phyloP scores from a whole-genome alignment of 306 rosid species.

The Heteromeles arbutifolia region DNA sequence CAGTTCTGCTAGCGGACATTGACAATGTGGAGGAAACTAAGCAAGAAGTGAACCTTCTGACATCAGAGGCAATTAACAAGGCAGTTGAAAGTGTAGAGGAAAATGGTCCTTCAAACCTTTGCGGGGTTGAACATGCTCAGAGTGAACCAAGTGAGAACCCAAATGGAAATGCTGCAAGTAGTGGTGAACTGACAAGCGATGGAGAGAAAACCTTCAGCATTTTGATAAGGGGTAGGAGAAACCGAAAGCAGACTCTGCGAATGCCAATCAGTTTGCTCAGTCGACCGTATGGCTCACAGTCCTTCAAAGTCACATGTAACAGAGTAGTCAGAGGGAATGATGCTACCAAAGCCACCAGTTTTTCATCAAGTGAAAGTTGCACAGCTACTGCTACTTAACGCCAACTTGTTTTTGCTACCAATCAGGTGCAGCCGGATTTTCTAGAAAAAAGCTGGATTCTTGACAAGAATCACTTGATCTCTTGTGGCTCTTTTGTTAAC shows the following conservation, averaged over 20 bases:
- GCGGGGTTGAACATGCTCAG: constrained; percentile 33
- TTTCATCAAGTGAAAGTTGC: constrained; percentile 56
- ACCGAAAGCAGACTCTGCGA: constrained; percentile 84
- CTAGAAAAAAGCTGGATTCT: constrained; percentile 13
- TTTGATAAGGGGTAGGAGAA: constrained; percentile 86
- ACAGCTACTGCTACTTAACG: constrained; percentile 68
- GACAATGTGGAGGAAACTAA: constrained; percentile 43
- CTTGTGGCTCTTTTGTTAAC: constrained; percentile 26
- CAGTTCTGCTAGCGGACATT: constrained; percentile 43
- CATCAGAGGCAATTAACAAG: constrained; percentile 26
- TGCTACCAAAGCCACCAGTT: constrained; percentile 47
- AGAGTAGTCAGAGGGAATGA: constrained; percentile 86
- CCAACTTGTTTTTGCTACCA: constrained; percentile 16
- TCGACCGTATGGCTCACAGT: constrained; percentile 89
- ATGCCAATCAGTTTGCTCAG: constrained; percentile 92
- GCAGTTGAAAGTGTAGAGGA: constrained; percentile 46
- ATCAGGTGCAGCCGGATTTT: constrained; percentile 26
- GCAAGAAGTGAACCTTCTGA: constrained; percentile 31
- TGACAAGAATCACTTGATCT: constrained; percentile 15
- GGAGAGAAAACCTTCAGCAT: constrained; percentile 90
- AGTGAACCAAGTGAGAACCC: constrained; percentile 26
- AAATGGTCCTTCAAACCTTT: constrained; percentile 40
- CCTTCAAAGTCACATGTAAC: constrained; percentile 75
- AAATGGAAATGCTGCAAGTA: constrained; percentile 23
- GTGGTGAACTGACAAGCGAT: constrained; percentile 44